Conservation (phyloP, 768 basidiomycete species). For the Strobilomyces dryophilus region DNA sequence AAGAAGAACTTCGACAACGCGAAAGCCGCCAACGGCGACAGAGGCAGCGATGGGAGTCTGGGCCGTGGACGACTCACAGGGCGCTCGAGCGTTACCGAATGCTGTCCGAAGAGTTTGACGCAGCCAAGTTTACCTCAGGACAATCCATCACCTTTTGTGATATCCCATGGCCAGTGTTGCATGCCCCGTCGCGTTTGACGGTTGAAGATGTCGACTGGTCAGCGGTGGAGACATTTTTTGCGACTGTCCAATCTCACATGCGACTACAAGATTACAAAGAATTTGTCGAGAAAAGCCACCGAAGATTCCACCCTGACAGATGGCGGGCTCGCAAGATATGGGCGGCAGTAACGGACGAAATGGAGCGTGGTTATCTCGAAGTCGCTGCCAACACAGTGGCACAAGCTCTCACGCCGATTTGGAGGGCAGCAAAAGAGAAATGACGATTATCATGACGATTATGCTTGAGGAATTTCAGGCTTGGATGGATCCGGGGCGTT, state of each 20-base stretch:
- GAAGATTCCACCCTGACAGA: conserved; percentile 75
- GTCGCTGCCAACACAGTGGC: conserved; percentile 72
- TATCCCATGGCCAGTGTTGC: conserved; percentile 75
- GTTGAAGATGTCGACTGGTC: conserved; percentile 69
- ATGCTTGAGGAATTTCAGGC: neutral
- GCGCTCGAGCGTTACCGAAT: conserved; percentile 68
- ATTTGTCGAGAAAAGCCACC: conserved; percentile 67
- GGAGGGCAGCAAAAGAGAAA: conserved; percentile 41
- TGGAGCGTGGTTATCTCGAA: conserved; percentile 55
- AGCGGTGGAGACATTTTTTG: conserved; percentile 70
- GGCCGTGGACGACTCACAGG: conserved; percentile 58
- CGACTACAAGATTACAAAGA: conserved; percentile 57
- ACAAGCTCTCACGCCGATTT: conserved; percentile 70
- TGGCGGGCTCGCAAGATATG: conserved; percentile 70
- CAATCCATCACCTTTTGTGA: conserved; percentile 54
- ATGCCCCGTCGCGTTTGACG: conserved; percentile 45
- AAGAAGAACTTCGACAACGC: conserved; percentile 36
- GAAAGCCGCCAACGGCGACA: conserved; percentile 43
- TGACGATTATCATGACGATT: neutral
- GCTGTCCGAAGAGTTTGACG: conserved; percentile 61
- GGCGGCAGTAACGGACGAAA: conserved; percentile 52
- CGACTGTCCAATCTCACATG: conserved; percentile 46
- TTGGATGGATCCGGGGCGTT: no score
- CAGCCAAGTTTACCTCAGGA: conserved; percentile 48
- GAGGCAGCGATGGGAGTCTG: conserved; percentile 51